A percentile compares a stretch with the other conserved stretches of the same genome.
phyloP scores from a whole-genome alignment of 495 filamentous ascomycete species.

The Physcia stellaris region DNA sequence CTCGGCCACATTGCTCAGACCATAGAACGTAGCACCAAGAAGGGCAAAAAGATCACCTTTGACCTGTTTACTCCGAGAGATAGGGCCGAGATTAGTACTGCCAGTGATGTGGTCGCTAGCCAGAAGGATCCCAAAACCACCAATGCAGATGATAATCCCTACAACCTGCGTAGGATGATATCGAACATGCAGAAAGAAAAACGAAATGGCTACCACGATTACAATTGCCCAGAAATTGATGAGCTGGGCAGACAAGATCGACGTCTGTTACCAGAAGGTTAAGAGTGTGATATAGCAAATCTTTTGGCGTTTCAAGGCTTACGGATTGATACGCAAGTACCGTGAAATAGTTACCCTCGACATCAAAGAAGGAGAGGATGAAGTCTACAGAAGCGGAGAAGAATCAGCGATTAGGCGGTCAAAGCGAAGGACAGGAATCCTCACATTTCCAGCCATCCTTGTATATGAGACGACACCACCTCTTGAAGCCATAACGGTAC shows the following conservation, averaged over 20 bases:
- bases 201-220: conserved; percentile 76
- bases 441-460: conserved; percentile 77
- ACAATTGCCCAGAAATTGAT: conserved; percentile 99
- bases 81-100: conserved; percentile 41
- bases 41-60: conserved; percentile 91
- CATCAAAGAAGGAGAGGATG: conserved; percentile 83
- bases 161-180: conserved; percentile 73
- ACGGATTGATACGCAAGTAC: conserved; percentile 89
- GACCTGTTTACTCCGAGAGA: conserved; percentile 48
- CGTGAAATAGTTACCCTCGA: conserved; percentile 94
- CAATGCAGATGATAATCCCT: conserved; percentile 83
- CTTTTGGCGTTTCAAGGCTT: conserved; percentile 88
- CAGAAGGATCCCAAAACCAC: conserved; percentile 81
- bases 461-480: conserved; percentile 46
- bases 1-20: conserved; percentile 76
- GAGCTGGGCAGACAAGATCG: conserved; percentile 57
- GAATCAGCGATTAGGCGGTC: not conserved
- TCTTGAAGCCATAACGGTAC: conserved; percentile 65
- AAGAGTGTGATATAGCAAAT: conserved; percentile 26
- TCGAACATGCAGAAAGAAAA: conserved; percentile 67
- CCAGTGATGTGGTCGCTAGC: conserved; percentile 76
- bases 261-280: no score
- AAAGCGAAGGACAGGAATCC: conserved; percentile 1
- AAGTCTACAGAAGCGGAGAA: conserved; percentile 36
- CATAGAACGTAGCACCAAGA: conserved; percentile 81